phyloP scores from a whole-genome alignment of 148 eudicot species.

The Gaultheria prostrata region DNA sequence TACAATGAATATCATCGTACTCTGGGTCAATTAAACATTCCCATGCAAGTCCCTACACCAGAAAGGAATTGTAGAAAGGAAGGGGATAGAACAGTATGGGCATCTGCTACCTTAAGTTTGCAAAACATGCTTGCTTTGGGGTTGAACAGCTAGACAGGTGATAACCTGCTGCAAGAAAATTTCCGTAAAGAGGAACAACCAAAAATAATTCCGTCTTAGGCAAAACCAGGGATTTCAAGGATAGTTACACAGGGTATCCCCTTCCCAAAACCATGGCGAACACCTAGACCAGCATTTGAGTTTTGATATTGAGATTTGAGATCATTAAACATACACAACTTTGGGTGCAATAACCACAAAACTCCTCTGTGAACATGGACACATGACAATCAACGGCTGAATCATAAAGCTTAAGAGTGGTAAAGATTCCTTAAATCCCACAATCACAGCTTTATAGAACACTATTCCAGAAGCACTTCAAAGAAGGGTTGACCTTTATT shows the following conservation, averaged over 20 bases:
- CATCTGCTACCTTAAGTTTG: background rate
- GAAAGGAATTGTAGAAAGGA: background rate
- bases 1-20: background rate
- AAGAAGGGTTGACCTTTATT: background rate
- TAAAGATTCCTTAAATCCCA: background rate
- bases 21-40: background rate
- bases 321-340: background rate
- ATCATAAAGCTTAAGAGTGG: background rate
- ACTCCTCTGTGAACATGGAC: background rate
- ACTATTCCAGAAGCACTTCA: background rate
- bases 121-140: background rate
- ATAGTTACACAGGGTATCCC: background rate
- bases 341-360: background rate
- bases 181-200: background rate
- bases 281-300: background rate
- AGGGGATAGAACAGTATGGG: background rate
- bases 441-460: background rate
- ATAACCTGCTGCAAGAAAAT: background rate
- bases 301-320: conserved; percentile 10
- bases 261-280: background rate
- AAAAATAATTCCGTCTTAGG: background rate
- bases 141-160: background rate
- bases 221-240: background rate
- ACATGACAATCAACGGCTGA: background rate
- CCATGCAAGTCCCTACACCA: background rate